Evolutionary conservation across 306 rosid species (phyloP), one percentile per base, ranked within the genome.

Genomic region (Cucumis melo): DNA sequence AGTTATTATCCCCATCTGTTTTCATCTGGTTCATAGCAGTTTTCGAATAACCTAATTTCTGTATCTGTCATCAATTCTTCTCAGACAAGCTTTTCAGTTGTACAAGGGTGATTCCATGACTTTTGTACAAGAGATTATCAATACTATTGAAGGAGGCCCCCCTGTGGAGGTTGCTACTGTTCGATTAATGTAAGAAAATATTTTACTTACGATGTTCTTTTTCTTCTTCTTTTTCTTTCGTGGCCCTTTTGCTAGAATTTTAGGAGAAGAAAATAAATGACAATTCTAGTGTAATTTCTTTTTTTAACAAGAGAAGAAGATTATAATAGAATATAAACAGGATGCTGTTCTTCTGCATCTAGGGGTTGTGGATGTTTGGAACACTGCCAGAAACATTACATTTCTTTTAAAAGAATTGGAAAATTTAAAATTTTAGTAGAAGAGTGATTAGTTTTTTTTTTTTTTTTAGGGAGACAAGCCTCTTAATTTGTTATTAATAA

Each of bases 61-160:
- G 19, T 38, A 58, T 57, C n/a, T 75, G 51, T 19, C 65, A 78
- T 61, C 76, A 73, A 78, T 86, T 82, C 61, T 83, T 82, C 85
- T 68, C 91, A 93, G 98, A 91, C 98, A 93, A 90, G 98, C 98
- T 82, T 91, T 93, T 85, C 97, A 91, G 81, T 82, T 91, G 84
- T 88, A 87, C 81, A 91, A 87, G 86, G 94, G 90, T 65, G 98
- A 93, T 75, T 80, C 91, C 73, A 92, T 87, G 78, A 89, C 96
- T 78, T 87, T 90, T 58, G 89, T 93, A 88, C 81, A 83, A 38
- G 98, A 93, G 77, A 93, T 93, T 82, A 85, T 91, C 75, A 90
- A 91, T 84, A 93, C 97, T 72, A 94, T 94, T n/a, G 98, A 90
- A 87, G 91, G 97, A 77, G 94, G 96, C 76, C 98, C 97, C 0